Percentiles rank a stretch among this genome's conserved stretches.
phyloP scores from a whole-genome alignment of 1,139 yeast species.

The Candida sp. region DNA sequence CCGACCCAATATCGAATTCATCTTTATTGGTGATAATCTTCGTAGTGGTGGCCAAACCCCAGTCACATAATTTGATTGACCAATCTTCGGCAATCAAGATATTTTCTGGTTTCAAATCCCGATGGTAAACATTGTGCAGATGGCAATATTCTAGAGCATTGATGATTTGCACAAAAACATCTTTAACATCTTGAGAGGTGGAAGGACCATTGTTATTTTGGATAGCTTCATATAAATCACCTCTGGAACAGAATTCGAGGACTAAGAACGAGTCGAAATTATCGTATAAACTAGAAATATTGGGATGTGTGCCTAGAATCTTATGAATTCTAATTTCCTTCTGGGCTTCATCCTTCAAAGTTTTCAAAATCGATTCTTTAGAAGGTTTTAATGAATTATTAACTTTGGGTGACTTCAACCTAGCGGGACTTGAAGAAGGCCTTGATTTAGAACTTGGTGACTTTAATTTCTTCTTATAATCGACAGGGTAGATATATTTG shows the following conservation, averaged over 20 bases:
- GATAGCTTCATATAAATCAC: constrained; percentile 93
- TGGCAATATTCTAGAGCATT: constrained; percentile 82
- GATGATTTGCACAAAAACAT: constrained; percentile 72
- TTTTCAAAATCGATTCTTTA: constrained; percentile 25
- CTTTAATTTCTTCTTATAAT: constrained; percentile 26
- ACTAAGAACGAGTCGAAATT: constrained; percentile 79
- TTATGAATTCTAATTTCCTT: constrained; percentile 78
- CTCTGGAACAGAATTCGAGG: constrained; percentile 85
- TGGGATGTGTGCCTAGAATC: constrained; percentile 61
- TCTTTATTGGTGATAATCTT: constrained; percentile 43
- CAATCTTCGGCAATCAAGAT: constrained; percentile 76
- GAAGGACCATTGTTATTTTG: constrained; percentile 78
- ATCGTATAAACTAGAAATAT: constrained; percentile 68
- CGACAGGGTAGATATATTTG: constrained; percentile 66
- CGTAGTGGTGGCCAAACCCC: constrained; percentile 85
- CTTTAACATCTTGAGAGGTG: constrained; percentile 70
- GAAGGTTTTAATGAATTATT: constrained; percentile 12
- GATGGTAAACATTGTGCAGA: constrained; percentile 67
- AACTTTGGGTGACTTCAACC: constrained; percentile 19
- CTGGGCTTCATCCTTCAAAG: constrained; percentile 60
- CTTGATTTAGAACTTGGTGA: constrained; percentile 13
- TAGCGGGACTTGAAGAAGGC: constrained; percentile 38
- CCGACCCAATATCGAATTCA: constrained; percentile 92
- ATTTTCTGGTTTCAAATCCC: constrained; percentile 91
- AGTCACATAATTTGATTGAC: constrained; percentile 82